A percentile compares a stretch with the other conserved stretches of the same genome.
These are phyloP conservation scores for Penicillium carneum DNA, from an alignment of 2,329 filamentous ascomycete species.

Conservation along the genomic window DNA sequence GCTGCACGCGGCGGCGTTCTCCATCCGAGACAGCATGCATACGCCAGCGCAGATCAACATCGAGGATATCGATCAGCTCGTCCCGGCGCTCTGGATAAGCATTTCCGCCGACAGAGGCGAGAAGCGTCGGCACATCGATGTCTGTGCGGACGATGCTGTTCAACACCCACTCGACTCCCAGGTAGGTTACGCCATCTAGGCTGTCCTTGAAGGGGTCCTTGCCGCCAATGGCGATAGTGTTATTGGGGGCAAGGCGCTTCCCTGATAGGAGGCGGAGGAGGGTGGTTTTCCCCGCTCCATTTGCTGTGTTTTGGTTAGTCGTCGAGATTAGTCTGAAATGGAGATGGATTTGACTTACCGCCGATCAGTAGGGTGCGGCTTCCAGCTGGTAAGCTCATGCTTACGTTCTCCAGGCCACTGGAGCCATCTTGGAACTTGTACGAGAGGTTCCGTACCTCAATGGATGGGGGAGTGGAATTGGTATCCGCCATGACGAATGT, in stretches of 20 bases:
- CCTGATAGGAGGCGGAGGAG: slow-evolving; percentile 91
- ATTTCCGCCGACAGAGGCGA: slow-evolving; percentile 84
- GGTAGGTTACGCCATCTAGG: slow-evolving; percentile 93
- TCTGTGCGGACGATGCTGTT: slow-evolving; percentile 96
- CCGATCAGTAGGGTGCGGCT: slow-evolving; percentile 91
- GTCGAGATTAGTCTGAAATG: slow-evolving; percentile 5
- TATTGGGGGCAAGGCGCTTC: slow-evolving; percentile 84
- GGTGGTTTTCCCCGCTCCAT: slow-evolving; percentile 96
- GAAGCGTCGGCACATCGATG: slow-evolving; percentile 86
- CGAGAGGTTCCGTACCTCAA: slow-evolving; percentile 76
- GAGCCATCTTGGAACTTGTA: slow-evolving; percentile 89
- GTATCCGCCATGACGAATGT: slow-evolving; percentile 33
- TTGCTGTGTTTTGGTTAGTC: slow-evolving; percentile 62
- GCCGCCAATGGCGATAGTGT: slow-evolving; percentile 77
- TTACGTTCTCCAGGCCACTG: slow-evolving; percentile 76
- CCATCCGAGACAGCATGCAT: slow-evolving; percentile 96
- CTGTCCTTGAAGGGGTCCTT: slow-evolving; percentile 90
- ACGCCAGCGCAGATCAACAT: slow-evolving; percentile 90
- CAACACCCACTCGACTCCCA: slow-evolving; percentile 96
- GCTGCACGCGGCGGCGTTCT: slow-evolving; percentile 86
- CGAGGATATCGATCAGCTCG: slow-evolving; percentile 84
- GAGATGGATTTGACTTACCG: slow-evolving; percentile 55
- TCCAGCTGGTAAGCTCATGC: slow-evolving; percentile 77
- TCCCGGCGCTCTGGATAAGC: slow-evolving; percentile 81
- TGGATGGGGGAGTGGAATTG: slow-evolving; percentile 60